Evolutionary conservation across 2,329 filamentous ascomycete species (phyloP), one percentile per base, ranked within the genome.

Genomic region (Magnaporthiopsis poae): DNA sequence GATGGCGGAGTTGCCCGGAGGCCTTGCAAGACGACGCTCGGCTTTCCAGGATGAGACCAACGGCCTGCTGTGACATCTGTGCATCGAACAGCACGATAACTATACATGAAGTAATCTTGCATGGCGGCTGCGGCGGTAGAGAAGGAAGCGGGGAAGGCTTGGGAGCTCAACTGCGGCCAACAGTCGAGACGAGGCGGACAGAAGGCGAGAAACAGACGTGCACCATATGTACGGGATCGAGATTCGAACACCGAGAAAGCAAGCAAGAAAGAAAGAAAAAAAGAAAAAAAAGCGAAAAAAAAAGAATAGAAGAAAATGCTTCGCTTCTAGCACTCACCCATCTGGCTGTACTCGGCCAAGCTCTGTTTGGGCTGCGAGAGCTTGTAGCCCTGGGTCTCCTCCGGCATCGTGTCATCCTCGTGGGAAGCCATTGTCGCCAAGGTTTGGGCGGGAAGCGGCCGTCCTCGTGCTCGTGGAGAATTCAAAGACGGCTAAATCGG

Each of bases 301-400:
- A 27, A 27, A 27, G 27, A 60, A 60, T 27, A 25, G 12, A 25
- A 60, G 29, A 21, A 29, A 60, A 60, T 3, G 11, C 25, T 61
- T n/a, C 8, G 18, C 21, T 8, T 18, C 46, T n/a, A 5, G 5
- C 18, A 83, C 90, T 75, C 83, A 96, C 92, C 95, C 80, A 99
- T 90, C 78, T 96, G 84, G 76, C 94, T 86, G 81, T 97, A 97
- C 79, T 97, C 91, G 70, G 94, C 91, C 75, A 99, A 85, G 73
- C 91, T 96, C 86, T 98, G 96, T 89, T 97, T 97, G 69, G 85
- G 85, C 86, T 97, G 92, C 72, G 92, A 93, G 76, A 97, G 90
- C 87, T 96, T 97, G 89, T 97, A 98, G 77, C 94, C 94, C 81
- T 93, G 89, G 71, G 93, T 97, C 81, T 89, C 86, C 82, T 95